Base-by-base conservation (phyloP, 2,329 filamentous ascomycete species). In the Magnaporthiopsis rhizophila region DNA sequence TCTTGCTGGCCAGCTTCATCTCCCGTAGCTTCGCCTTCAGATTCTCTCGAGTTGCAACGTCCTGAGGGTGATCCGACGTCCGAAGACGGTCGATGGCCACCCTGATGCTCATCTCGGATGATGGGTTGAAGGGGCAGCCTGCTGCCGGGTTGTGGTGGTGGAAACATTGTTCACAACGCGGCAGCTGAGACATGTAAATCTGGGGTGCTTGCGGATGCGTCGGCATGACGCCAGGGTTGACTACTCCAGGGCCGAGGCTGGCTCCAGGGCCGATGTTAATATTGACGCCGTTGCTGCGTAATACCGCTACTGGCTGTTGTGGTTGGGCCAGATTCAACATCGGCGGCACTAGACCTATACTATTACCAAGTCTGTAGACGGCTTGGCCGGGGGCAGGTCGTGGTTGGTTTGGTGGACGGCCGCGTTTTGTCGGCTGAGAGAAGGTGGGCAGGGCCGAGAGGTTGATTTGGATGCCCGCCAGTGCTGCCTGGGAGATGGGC, bases 11-110 rank as follows among this genome's bases (percentile, higher is more conserved):
- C 26, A 58, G 59, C 50, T 65, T 69, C 62, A 64, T 65, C 65
- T 69, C 34, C n/a, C 61, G 45, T 18, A 62, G 61, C 61, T 62
- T 56, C 18, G 50, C 53, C 12, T 62, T 50, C 2, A 62, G 61
- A 2, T 26, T 50, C 11, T 57, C 30, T 15, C 61, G 21, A 12
- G 32, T 32, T 21, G 38, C 50, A 21, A 57, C n/a, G 18, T 15
- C 32, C 4, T 32, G 38, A 12, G 28, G 0, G 28, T 8, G 24
- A 9, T 32, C 15, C 8, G 63, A 38, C 4, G 65, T 50, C 34
- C 72, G 69, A 11, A 74, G 66, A 36, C 63, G 63, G 64, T 74
- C 73, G 32, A 75, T 67, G 5, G 71, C 72, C 15, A 74, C 21
- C 24, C 73, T 68, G 58, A 75, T 38, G 3, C 69, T 71, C 11